A percentile compares a stretch with the other conserved stretches of the same genome.
Conservation (phyloP, 225 moss, liverwort and hornwort species). For the Bryoerythrophyllum caledonicum region DNA sequence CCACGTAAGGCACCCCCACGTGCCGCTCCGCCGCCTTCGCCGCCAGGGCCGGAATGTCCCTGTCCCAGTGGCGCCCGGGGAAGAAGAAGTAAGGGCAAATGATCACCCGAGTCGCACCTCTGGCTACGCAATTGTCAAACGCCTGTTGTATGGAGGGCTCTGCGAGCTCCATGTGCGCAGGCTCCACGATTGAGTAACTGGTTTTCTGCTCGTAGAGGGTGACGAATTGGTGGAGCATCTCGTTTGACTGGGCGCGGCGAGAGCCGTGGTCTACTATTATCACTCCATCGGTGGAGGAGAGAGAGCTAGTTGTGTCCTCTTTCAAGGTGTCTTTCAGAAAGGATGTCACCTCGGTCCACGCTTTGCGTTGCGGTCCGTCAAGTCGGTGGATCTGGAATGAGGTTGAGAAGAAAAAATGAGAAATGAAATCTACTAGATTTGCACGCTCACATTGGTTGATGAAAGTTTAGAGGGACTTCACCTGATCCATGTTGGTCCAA, state of each 20-base stretch:
- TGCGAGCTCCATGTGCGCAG: constrained; percentile 94
- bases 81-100: constrained; percentile 89
- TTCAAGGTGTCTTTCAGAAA: constrained; percentile 28
- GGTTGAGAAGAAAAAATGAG: too few relatives aligned
- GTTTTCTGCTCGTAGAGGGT: constrained; percentile 80
- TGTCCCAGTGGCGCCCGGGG: constrained; percentile 92
- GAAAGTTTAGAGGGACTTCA: constrained; percentile 8
- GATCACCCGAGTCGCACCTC: constrained; percentile 79
- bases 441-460: neutral
- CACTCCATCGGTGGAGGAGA: constrained; percentile 56
- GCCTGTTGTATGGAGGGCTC: constrained; percentile 80
- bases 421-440: neutral
- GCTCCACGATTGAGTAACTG: constrained; percentile 69
- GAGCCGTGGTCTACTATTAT: constrained; percentile 93
- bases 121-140: constrained; percentile 83
- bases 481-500: constrained; percentile 57
- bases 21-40: constrained; percentile 77
- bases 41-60: constrained; percentile 82
- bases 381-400: constrained; percentile 19
- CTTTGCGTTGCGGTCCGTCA: constrained; percentile 41
- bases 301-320: constrained; percentile 15
- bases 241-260: constrained; percentile 74
- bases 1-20: constrained; percentile 57
- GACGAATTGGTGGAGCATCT: constrained; percentile 85
- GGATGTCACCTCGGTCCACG: constrained; percentile 38